Conservation (phyloP, 805 yeast species). For the Blastobotrys peoriensis region DNA sequence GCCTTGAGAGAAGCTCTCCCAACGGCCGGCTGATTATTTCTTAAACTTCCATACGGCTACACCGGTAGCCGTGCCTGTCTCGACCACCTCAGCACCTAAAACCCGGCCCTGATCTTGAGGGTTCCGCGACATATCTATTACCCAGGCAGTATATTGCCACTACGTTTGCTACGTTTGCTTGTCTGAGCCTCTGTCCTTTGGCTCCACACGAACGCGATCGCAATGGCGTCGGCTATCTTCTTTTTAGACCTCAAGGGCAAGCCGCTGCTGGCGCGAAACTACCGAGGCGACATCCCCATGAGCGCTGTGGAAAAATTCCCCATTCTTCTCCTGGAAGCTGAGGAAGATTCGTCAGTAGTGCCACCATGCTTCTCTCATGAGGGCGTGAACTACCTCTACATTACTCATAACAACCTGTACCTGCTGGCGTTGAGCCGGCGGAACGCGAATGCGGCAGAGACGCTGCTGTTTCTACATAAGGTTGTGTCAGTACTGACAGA, state of each 20-base stretch:
- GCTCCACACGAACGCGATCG: too few species aligned
- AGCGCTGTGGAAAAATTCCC: conserved; percentile 59
- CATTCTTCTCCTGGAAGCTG: conserved; percentile 40
- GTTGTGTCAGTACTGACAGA: conserved; percentile 39
- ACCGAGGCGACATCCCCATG: conserved; percentile 61
- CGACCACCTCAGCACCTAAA: too few species aligned
- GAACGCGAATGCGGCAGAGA: conserved; percentile 48
- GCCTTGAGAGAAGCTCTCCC: too few species aligned
- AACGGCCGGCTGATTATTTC: too few species aligned
- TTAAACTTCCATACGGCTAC: too few species aligned
- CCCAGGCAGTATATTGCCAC: too few species aligned
- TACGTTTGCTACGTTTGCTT: too few species aligned
- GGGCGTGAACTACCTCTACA: conserved; percentile 52
- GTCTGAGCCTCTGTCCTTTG: too few species aligned
- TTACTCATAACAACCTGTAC: conserved; percentile 45
- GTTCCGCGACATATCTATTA: too few species aligned
- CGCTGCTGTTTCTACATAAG: conserved; percentile 49
- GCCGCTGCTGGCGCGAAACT: conserved; percentile 62
- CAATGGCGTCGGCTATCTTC: conserved; percentile 66
- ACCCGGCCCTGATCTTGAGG: too few species aligned
- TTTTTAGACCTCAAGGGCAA: conserved; percentile 64
- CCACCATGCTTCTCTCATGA: conserved; percentile 43
- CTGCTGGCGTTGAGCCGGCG: conserved; percentile 29
- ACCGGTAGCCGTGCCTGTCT: too few species aligned
- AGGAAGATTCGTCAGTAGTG: conserved; percentile 30